Conservation (phyloP, 495 filamentous ascomycete genomes). For the Evansstolkia leycettana region DNA sequence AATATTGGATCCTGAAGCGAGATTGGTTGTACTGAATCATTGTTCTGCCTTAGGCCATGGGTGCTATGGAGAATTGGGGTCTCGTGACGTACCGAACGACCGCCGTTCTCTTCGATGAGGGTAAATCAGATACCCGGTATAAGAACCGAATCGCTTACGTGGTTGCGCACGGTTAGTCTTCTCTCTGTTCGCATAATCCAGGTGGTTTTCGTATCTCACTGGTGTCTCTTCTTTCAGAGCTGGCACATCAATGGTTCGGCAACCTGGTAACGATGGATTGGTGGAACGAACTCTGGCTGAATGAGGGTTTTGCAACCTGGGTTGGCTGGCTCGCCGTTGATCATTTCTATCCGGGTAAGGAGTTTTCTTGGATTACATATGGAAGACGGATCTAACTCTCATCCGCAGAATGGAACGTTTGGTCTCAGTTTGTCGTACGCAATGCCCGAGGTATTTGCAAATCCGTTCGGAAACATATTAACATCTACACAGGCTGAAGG, state of each 20-base stretch:
- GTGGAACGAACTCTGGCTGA: slow-evolving; percentile 96
- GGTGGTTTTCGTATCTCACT: neutral
- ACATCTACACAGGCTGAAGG: slow-evolving; percentile 57
- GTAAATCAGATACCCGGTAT: slow-evolving; percentile 74
- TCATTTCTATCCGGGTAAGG: slow-evolving; percentile 67
- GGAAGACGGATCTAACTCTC: slow-evolving; percentile 4
- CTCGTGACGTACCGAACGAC: slow-evolving; percentile 92
- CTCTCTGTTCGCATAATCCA: neutral
- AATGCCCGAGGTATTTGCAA: slow-evolving; percentile 39
- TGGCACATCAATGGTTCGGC: slow-evolving; percentile 98
- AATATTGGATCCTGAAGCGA: too few relatives aligned
- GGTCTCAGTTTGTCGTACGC: slow-evolving; percentile 84
- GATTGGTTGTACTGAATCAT: too few relatives aligned
- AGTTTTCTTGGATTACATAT: neutral
- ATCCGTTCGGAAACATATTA: slow-evolving; percentile 13
- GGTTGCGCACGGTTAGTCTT: slow-evolving; percentile 54
- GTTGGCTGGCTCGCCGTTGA: slow-evolving; percentile 91
- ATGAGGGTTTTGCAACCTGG: slow-evolving; percentile 97
- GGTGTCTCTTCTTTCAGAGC: slow-evolving; percentile 38
- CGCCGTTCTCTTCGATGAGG: slow-evolving; percentile 84
- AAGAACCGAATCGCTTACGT: slow-evolving; percentile 90
- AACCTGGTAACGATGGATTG: slow-evolving; percentile 74
- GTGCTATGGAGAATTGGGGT: slow-evolving; percentile 84
- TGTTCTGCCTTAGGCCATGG: slow-evolving; percentile 55
- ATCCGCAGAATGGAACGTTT: slow-evolving; percentile 71